Base-by-base conservation (phyloP, 768 basidiomycete species). In the Tricholoma furcatifolium region DNA sequence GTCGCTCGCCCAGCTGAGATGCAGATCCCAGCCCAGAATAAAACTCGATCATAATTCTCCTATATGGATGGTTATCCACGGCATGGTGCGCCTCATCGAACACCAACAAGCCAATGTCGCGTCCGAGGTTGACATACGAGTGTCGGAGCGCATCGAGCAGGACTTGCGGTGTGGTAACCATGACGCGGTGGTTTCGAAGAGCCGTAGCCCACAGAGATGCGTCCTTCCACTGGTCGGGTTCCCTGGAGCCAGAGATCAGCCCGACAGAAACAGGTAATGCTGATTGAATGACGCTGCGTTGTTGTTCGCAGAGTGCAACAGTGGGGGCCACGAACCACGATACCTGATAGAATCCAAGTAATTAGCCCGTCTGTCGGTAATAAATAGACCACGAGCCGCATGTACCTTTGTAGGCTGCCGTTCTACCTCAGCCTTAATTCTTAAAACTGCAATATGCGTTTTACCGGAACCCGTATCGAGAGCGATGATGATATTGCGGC, bases 1-100 rank as follows among this genome's bases (percentile, higher is more conserved):
- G 87, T 12, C 85, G 76, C 21, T 70, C 65, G 21, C 46, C 35
- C 17, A 34, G n/a, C n/a, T n/a, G n/a, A n/a, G 65, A 3, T 27
- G 4, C 59, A 2, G n/a, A n/a, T n/a, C n/a, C n/a, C n/a, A n/a
- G 73, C 1, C 20, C 44, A 59, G 80, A 80, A 62, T 92, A 93
- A 58, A 91, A 90, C 53, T 85, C 78, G 36, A 70, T 68, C 88
- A 93, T 91, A 51, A 93, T 85, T 55, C 74, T 70, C 57, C 88
- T 90, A 69, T 89, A 91, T 0, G 91, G 83, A 60, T 93, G 82
- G n/a, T 84, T 81, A 39, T 83, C 82, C 1, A 77, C 76, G 0
- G 86, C 84, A 58, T 94, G 91, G 58, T 93, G 91, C 0, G 87
- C 88, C 62, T 92, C 89, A 51, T 91, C 88, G 53, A 92, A 88